Conservation (phyloP, 768 basidiomycete genomes). For the Amanita thiersii region DNA sequence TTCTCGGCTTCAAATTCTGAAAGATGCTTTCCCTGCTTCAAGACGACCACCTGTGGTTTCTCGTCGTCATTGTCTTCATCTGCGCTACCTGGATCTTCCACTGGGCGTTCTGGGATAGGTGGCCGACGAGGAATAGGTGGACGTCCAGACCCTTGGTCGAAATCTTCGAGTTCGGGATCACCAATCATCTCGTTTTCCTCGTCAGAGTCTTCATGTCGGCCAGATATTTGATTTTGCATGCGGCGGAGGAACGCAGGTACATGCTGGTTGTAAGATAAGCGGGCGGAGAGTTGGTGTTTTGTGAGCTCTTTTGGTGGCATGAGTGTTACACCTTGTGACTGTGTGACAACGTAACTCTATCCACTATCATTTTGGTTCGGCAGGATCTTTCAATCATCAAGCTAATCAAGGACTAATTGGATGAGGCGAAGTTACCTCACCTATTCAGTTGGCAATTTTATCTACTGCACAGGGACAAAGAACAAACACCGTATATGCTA, state of each 20-base stretch:
- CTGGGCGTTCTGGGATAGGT: conserved; percentile 60
- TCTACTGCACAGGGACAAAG: too few species aligned
- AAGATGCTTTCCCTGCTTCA: conserved; percentile 85
- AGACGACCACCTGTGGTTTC: conserved; percentile 81
- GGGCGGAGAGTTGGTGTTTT: conserved; percentile 62
- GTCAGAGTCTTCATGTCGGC: conserved; percentile 37
- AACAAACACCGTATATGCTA: too few species aligned
- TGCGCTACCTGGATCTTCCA: conserved; percentile 62
- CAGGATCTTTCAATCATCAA: too few species aligned
- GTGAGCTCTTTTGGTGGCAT: conserved; percentile 60
- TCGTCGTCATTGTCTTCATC: conserved; percentile 72
- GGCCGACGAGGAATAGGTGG: conserved; percentile 63
- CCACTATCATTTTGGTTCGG: too few species aligned
- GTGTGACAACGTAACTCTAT: too few species aligned
- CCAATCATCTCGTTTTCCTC: conserved; percentile 15
- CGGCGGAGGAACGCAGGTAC: conserved; percentile 61
- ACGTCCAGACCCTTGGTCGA: conserved; percentile 47
- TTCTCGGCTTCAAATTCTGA: conserved; percentile 72
- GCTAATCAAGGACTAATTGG: too few species aligned
- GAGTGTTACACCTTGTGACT: too few species aligned
- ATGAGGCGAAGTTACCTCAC: too few species aligned
- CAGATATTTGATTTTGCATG: conserved; percentile 55
- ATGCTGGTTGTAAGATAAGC: conserved; percentile 52
- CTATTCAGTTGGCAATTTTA: too few species aligned
- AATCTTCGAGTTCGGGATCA: conserved; percentile 45